Conservation (phyloP, 768 basidiomycete species). For the Russula emetica region DNA sequence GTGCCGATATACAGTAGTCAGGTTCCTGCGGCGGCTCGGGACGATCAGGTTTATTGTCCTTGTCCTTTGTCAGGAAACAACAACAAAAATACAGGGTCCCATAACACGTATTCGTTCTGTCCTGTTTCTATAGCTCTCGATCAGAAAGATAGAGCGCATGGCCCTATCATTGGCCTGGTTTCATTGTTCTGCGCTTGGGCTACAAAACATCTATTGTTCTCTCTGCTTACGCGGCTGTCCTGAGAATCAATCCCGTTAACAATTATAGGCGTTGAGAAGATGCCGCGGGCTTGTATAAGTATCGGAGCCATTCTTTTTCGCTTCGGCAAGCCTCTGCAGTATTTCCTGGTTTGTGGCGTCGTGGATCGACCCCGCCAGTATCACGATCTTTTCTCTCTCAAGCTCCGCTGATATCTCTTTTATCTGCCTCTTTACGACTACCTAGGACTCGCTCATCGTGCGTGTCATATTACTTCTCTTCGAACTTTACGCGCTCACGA, state of each 20-base stretch:
- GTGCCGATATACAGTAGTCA: not conserved
- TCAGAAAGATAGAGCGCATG: not conserved
- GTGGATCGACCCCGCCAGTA: conserved; percentile 16
- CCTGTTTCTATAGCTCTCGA: not conserved
- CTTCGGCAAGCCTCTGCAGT: conserved; percentile 1
- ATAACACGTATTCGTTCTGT: conserved; percentile 11
- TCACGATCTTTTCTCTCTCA: not conserved
- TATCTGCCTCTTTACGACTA: not conserved
- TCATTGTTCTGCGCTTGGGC: conserved; percentile 7
- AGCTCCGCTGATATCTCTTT: not conserved
- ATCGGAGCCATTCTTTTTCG: not conserved
- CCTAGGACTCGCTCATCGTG: not conserved
- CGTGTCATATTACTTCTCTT: not conserved
- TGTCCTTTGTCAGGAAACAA: conserved; percentile 2
- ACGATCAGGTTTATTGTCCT: conserved; percentile 2
- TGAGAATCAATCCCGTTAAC: not conserved
- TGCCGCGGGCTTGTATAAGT: conserved; percentile 16
- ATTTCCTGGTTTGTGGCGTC: conserved; percentile 21
- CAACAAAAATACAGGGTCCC: conserved; percentile 15
- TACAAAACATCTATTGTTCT: conserved; percentile 16
- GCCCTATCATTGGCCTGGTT: not conserved
- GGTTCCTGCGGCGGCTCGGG: no score
- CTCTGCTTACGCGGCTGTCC: not conserved
- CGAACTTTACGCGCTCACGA: not conserved
- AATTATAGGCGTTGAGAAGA: not conserved